phyloP scores from a whole-genome alignment of 73 alveolate species.

The Diophrys appendiculata region DNA sequence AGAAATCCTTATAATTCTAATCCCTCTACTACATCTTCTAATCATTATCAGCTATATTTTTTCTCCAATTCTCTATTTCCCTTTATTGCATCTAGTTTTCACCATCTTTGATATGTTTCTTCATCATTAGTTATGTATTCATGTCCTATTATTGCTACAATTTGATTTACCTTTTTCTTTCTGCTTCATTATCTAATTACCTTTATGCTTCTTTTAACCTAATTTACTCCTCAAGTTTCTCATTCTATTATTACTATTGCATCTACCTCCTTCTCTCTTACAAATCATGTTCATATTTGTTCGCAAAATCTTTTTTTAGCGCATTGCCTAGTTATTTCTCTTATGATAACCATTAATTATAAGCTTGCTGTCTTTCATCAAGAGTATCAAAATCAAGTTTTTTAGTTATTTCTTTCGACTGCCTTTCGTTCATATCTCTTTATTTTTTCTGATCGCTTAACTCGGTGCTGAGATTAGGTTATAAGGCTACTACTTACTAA shows the following conservation, averaged over 20 bases:
- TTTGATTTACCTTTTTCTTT: not conserved
- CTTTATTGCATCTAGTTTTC: not conserved
- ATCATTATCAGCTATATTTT: not conserved
- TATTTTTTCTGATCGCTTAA: not conserved
- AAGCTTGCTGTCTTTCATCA: not conserved
- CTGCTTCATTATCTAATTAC: not conserved
- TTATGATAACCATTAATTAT: not conserved
- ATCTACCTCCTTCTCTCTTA: not conserved
- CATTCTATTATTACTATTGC: not conserved
- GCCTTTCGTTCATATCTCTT: not conserved
- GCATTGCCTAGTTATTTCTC: not conserved
- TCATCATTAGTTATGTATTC: not conserved
- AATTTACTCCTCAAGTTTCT: not conserved
- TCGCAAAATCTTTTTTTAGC: not conserved
- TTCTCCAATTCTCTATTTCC: not conserved
- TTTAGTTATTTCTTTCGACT: not conserved
- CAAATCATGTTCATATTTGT: not conserved
- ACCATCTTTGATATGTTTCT: not conserved
- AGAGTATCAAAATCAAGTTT: not conserved
- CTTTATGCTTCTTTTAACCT: not conserved
- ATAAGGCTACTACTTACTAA: constrained; percentile 27
- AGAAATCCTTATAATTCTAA: not conserved
- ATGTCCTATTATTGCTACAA: not conserved
- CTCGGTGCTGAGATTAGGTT: constrained; percentile 19
- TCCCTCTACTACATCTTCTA: not conserved